Evolutionary conservation across 2,329 filamentous ascomycete genomes (phyloP).

Genomic region (Claviceps capensis): DNA sequence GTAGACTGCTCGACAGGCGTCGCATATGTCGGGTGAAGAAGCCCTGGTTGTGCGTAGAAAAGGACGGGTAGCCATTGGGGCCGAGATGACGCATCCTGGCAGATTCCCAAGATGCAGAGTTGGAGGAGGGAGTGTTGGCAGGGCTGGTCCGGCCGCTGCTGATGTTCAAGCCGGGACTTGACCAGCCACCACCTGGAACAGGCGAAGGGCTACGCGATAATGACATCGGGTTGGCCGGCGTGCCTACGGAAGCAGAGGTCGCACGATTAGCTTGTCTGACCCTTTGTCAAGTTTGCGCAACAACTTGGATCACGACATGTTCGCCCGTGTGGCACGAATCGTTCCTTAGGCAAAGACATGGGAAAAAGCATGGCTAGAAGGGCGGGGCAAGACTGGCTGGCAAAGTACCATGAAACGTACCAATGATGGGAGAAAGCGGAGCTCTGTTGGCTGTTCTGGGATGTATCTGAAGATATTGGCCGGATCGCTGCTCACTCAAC

Average conservation of each 20-base stretch:
- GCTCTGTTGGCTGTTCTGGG: constrained; percentile 15
- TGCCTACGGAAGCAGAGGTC: constrained; percentile 27
- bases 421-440: constrained; percentile 40
- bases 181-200: constrained; percentile 73
- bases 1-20: constrained; percentile 64
- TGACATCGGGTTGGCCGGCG: constrained; percentile 54
- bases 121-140: constrained; percentile 35
- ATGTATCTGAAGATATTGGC: constrained; percentile 18
- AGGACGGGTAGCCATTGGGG: constrained; percentile 63
- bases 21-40: constrained; percentile 81
- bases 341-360: background rate
- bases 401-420: constrained; percentile 25
- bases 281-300: constrained; percentile 11
- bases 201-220: constrained; percentile 81
- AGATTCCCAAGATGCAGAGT: constrained; percentile 64
- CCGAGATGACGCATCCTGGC: constrained; percentile 65
- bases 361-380: background rate
- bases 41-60: constrained; percentile 67
- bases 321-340: background rate
- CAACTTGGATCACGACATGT: constrained; percentile 6
- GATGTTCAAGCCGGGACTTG: constrained; percentile 64
- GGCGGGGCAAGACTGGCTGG: background rate
- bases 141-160: constrained; percentile 60
- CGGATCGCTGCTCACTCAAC: constrained; percentile 18
- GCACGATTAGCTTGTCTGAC: constrained; percentile 4